A percentile compares a stretch with the other conserved stretches of the same genome.
phyloP scores from a whole-genome alignment of 228 moss, liverwort and hornwort genomes.

The Sphagnum magellanicum region DNA sequence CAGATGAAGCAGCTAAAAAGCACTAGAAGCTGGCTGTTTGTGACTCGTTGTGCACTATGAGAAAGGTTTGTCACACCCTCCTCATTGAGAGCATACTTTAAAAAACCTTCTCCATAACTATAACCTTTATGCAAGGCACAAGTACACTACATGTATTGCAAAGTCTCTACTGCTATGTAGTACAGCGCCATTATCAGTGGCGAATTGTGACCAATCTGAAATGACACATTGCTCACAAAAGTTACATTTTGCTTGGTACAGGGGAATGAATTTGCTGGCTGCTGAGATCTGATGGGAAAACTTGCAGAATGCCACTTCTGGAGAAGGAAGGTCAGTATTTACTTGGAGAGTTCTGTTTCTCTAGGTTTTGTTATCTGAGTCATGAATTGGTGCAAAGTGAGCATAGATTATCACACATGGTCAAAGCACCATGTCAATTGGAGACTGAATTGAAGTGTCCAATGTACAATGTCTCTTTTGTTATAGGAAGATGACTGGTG shows the following conservation, averaged over 20 bases:
- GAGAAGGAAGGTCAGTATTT: neutral
- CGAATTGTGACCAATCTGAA: too few species aligned
- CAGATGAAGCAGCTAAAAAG: too few species aligned
- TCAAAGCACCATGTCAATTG: neutral
- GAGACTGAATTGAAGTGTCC: neutral
- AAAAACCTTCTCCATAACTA: too few species aligned
- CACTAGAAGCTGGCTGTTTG: too few species aligned
- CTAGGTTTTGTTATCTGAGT: neutral
- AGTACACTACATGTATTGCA: too few species aligned
- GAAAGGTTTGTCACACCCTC: too few species aligned
- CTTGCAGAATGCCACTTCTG: neutral
- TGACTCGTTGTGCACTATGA: too few species aligned
- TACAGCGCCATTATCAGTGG: too few species aligned
- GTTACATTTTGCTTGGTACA: neutral
- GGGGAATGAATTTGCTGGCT: constrained; percentile 1
- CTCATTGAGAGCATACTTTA: too few species aligned
- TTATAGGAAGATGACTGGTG: neutral
- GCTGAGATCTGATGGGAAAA: constrained; percentile 2
- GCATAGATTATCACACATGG: neutral
- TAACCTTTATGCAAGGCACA: too few species aligned
- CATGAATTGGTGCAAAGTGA: neutral
- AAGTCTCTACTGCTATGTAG: too few species aligned
- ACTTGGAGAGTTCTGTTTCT: neutral
- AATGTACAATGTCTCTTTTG: neutral
- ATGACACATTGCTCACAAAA: neutral